A percentile compares a stretch with the other conserved stretches of the same genome.
Conservation (phyloP, 306 rosid genomes). For the Cucurbita argyrosperma region DNA sequence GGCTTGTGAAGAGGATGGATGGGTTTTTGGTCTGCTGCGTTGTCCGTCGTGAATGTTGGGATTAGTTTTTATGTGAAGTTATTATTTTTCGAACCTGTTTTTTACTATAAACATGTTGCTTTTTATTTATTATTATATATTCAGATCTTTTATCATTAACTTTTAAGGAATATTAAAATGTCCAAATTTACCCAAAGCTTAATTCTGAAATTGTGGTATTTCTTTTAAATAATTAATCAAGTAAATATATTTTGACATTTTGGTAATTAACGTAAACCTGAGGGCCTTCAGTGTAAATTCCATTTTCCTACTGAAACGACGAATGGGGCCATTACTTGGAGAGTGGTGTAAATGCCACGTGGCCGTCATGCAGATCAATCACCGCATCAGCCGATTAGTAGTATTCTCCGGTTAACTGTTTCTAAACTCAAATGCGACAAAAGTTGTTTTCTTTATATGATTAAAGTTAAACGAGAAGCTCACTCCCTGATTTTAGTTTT, state of each 20-base stretch:
- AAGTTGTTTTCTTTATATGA: too few relatives aligned
- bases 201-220: background rate
- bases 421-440: background rate
- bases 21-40: background rate
- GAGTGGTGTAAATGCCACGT: background rate
- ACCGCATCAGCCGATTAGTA: background rate
- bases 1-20: background rate
- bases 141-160: background rate
- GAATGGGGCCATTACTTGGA: background rate
- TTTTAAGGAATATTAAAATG: too few relatives aligned
- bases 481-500: too few relatives aligned
- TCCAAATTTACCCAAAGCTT: too few relatives aligned
- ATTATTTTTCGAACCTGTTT: background rate
- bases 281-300: background rate
- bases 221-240: too few relatives aligned
- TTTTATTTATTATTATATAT: background rate
- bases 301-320: background rate
- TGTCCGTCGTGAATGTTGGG: background rate
- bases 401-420: background rate
- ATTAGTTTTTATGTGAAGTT: slow-evolving; percentile 1
- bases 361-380: background rate
- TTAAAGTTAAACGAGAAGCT: too few relatives aligned
- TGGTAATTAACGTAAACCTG: background rate
- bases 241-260: background rate
- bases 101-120: background rate